Evolutionary conservation across 768 basidiomycete species (phyloP), one percentile per base, ranked within the genome.

Genomic region (Pulveroboletus sp.): DNA sequence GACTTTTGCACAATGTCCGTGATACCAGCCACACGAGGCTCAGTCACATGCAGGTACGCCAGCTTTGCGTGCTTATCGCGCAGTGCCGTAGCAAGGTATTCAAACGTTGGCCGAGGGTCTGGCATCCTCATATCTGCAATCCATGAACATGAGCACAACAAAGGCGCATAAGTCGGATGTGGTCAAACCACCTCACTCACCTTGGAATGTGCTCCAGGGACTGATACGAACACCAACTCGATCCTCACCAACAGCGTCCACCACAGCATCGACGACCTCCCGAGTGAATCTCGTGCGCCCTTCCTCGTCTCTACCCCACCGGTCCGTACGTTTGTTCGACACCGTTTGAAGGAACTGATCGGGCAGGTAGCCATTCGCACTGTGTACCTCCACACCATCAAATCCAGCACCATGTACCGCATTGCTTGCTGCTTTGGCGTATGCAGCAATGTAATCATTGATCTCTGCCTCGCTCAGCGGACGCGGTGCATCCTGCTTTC

Each of bases 381-480:
- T 21, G 21, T 21, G 21, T 21, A 21, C 21, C 21, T 21, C 21
- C 21, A 21, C 21, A 21, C 21, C 21, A 21, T 21, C 21, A 4
- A 21, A 21, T 21, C 74, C 87, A 86, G 0, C 86, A 86, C 62
- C 84, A 89, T 31, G 30, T 31, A 31, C 2, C 73, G 70, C 70
- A 36, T 68, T 66, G 15, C 56, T 57, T 1, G 73, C 70, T 3
- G 71, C 71, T 6, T 57, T 50, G 1, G 40, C 59, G 47, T 31
- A 31, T 31, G 30, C 30, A 8, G 30, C 30, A 27, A 70, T 61
- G 45, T 68, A 68, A 8, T 59, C 59, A 9, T 61, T 47, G 11
- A 75, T 71, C 50, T 74, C 74, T 3, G 59, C 43, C 15, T 56
- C 54, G 3, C 59, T 59, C 15, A 61, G 32, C 1, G 57, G 35